Base-by-base conservation (phyloP, 2,329 filamentous ascomycete genomes). In the Penicillium sp. region DNA sequence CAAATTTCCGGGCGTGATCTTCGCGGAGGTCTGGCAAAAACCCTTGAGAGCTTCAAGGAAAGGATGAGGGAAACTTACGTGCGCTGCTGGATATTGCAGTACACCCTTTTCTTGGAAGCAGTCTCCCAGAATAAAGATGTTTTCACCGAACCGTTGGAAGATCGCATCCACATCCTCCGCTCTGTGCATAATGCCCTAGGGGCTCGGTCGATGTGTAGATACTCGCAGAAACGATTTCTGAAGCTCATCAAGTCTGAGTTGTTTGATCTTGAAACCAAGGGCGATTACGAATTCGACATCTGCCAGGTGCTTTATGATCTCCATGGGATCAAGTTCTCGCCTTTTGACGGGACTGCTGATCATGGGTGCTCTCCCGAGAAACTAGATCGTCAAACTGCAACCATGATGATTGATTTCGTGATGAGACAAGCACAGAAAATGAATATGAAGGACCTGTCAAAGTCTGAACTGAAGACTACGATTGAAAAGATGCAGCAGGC, bases 401-500 rank as follows among this genome's bases (percentile, higher is more conserved):
- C 93, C 67, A 87, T 89, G 61, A 83, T 97, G 48, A 86, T 96
- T 11, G 90, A 96, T 60, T 90, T 93, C 68, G 85, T 98, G 37
- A 88, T 96, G 68, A 80, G 85, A 35, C 86, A 97, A 56, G 91
- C 91, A 2, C 88, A 88, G 49, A 87, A 90, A 59, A 88, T 97
- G 80, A 88, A 90, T 22, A 90, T 96, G 78, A 96, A 93, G 68
- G 95, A 98, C 63, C 78, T 98, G 19, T 85, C 92, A 16, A 98
- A 96, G 72, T 95, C 92, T 16, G 91, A 98, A 55, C 80, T 99
- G 53, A 96, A 93, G 71, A 86, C 83, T 16, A 91, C 92, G 0
- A 95, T 99, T 57, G 95, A 99, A 57, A 92, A 93, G 65, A 91
- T 99, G 76, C 93, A 98, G 71, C 87, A 91, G 64, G 88, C 90